Evolutionary conservation across 2,329 filamentous ascomycete species (phyloP).

Genomic region (Didymella pinodella): DNA sequence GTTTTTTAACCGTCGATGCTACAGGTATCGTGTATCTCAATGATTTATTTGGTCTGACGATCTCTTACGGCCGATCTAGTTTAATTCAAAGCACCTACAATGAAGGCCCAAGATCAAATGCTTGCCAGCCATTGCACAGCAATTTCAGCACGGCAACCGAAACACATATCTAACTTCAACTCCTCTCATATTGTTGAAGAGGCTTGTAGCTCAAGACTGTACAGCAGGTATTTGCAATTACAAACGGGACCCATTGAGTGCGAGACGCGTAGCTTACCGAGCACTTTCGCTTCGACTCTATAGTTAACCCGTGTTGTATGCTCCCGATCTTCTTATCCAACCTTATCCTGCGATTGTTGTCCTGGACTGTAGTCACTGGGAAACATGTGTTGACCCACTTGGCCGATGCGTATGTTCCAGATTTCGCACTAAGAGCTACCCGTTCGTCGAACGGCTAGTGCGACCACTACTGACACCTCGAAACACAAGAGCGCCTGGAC

Average conservation of each 20-base stretch:
- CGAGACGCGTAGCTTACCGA: not conserved
- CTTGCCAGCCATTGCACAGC: not conserved
- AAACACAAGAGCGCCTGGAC: slow-evolving; percentile 22
- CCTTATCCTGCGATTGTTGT: not conserved
- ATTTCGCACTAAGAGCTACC: slow-evolving; percentile 16
- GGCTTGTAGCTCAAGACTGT: not conserved
- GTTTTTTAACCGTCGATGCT: not conserved
- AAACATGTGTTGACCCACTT: slow-evolving; percentile 4
- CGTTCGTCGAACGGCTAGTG: slow-evolving; percentile 19
- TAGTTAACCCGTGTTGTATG: not conserved
- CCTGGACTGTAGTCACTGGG: not conserved
- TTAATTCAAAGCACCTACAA: not conserved
- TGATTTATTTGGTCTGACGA: not conserved
- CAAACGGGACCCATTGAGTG: not conserved
- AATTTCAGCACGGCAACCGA: not conserved
- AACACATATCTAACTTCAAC: not conserved
- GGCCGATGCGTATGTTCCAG: slow-evolving; percentile 2
- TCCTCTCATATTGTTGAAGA: not conserved
- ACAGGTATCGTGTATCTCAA: not conserved
- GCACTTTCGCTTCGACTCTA: not conserved
- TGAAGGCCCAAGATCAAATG: not conserved
- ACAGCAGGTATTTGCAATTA: not conserved
- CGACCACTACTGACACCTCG: slow-evolving; percentile 21
- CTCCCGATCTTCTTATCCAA: not conserved
- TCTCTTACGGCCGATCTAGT: not conserved